Percentiles rank a stretch among this genome's conserved stretches.
phyloP scores from a whole-genome alignment of 2,329 filamentous ascomycete genomes.

The Paecilomyces dactylethromorphus region DNA sequence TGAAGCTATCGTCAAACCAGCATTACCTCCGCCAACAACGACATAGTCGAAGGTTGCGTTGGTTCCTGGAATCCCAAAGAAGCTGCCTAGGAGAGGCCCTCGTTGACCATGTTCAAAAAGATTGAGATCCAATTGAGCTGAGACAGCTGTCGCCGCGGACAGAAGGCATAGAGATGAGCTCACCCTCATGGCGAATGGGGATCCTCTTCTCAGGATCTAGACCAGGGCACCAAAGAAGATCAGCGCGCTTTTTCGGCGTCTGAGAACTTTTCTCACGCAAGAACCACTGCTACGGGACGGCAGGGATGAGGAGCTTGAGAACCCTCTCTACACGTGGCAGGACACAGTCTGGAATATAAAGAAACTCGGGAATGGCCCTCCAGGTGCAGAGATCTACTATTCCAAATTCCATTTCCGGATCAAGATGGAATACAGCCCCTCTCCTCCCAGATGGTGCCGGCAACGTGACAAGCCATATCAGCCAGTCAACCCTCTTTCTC shows the following conservation, averaged over 20 bases:
- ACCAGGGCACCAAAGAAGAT: not conserved
- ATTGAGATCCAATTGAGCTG: slow-evolving; percentile 9
- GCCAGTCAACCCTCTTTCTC: not conserved
- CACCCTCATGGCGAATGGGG: not conserved
- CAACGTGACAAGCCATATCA: not conserved
- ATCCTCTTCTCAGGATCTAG: not conserved
- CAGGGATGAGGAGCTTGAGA: not conserved
- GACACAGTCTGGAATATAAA: not conserved
- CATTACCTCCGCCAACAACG: not conserved
- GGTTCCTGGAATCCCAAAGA: slow-evolving; percentile 14
- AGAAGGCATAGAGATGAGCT: slow-evolving; percentile 2
- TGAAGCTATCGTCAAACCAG: not conserved
- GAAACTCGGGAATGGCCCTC: not conserved
- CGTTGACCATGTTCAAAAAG: slow-evolving; percentile 11
- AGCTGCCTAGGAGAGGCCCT: slow-evolving; percentile 13
- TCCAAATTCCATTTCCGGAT: not conserved
- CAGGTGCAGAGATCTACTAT: not conserved
- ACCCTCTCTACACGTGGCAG: not conserved
- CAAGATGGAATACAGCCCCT: not conserved
- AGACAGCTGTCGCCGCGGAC: slow-evolving; percentile 1
- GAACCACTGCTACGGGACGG: not conserved
- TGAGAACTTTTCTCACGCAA: not conserved
- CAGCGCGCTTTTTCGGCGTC: not conserved
- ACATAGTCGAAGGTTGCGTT: slow-evolving; percentile 17
- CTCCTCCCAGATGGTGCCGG: not conserved